Evolutionary conservation across 202 grass and related monocot species (phyloP), one percentile per base, ranked within the genome.

Genomic region (Cymbopogon flexuosus): DNA sequence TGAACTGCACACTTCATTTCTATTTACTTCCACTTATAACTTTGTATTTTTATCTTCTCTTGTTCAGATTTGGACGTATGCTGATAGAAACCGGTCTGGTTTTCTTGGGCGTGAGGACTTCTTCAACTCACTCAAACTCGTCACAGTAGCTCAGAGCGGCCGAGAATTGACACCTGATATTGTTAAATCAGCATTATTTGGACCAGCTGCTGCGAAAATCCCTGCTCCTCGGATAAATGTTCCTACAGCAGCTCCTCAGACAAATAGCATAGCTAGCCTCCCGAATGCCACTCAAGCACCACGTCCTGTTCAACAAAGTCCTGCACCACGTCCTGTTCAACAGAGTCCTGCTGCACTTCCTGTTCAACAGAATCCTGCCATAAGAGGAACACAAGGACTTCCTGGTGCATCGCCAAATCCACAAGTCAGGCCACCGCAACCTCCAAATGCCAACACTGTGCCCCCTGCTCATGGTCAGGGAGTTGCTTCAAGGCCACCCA

Each of bases 31-130:
- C 72, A 58, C 40, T 49, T 34, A 58, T 58, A 5, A 0, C 31
- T 66, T 49, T 11, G n/a, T 34, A 39, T 6, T 81, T 87, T 23
- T 23, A 35, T 51, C 29, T 41, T 86, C 88, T 30, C 43, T 81
- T 34, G 2, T 85, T 52, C 87, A 99, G 96, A 77, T 99, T 34
- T 99, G 96, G 96, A 96, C 84, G 0, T 84, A 91, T 43, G 90
- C 96, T 86, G 96, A 99, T 84, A 94, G 88, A 83, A 96, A 81
- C 0, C 84, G 85, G 49, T 93, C 87, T 75, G 96, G 96, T 78
- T 99, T 93, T 70, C 92, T 99, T 81, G 92, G 66, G 6, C 90
- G 92, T 5, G 90, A 94, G 65, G 96, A 99, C 67, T 99, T 99
- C 64, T 90, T 87, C 83, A 96, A 99, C 84, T 82, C 87, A 0